Evolutionary conservation across 257 asterid species (phyloP).

Genomic region (Nemophila menziesii): DNA sequence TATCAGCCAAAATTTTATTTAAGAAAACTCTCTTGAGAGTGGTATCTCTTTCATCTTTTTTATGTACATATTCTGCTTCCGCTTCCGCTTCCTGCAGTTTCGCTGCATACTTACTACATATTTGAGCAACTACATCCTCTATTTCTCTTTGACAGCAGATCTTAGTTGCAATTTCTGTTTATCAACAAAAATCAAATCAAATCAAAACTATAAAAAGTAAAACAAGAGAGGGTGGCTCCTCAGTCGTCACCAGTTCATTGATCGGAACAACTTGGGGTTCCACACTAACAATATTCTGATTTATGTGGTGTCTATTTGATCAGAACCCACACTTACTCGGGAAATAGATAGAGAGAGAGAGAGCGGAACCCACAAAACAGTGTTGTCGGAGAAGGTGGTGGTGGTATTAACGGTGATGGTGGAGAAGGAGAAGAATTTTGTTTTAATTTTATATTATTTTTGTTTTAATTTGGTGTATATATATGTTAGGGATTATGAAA

Average conservation of each 20-base stretch:
- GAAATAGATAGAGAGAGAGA: too few relatives aligned
- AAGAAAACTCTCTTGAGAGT: constrained; percentile 25
- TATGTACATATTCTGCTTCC: constrained; percentile 24
- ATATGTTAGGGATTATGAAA: too few relatives aligned
- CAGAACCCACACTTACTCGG: too few relatives aligned
- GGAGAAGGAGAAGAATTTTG: too few relatives aligned
- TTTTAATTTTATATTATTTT: too few relatives aligned
- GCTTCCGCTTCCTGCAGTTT: constrained; percentile 38
- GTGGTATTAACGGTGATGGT: too few relatives aligned
- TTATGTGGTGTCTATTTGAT: constrained; percentile 11
- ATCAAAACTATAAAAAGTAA: background rate
- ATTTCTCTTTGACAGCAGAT: constrained; percentile 53
- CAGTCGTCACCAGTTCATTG: constrained; percentile 38
- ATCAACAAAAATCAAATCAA: constrained; percentile 4
- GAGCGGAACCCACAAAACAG: too few relatives aligned
- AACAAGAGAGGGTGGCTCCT: constrained; percentile 14
- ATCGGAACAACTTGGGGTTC: constrained; percentile 16
- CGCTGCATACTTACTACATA: constrained; percentile 32
- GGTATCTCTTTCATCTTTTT: constrained; percentile 24
- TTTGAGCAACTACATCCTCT: constrained; percentile 30
- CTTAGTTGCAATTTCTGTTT: constrained; percentile 33
- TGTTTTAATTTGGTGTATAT: too few relatives aligned
- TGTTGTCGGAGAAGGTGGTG: too few relatives aligned
- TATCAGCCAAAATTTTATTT: constrained; percentile 48
- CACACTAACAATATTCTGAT: constrained; percentile 18